phyloP scores from a whole-genome alignment of 2,329 filamentous ascomycete species.

The Madurella mycetomatis region DNA sequence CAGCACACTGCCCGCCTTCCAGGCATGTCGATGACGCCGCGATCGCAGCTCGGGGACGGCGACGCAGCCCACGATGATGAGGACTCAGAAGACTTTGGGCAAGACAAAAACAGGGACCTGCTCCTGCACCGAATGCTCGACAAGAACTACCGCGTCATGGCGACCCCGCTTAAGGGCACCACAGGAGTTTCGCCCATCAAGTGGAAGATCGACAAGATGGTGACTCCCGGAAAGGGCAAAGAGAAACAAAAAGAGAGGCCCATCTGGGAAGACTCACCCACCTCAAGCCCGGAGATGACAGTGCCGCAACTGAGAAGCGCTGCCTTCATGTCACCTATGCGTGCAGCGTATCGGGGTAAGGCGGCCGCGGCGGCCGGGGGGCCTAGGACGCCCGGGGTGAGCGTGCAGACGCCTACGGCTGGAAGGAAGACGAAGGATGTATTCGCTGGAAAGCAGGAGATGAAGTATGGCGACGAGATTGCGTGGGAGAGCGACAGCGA shows the following conservation, averaged over 20 bases:
- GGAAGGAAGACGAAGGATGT: constrained; percentile 48
- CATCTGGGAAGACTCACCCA: constrained; percentile 53
- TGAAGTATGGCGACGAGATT: constrained; percentile 49
- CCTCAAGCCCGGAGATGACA: constrained; percentile 72
- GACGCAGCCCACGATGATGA: constrained; percentile 26
- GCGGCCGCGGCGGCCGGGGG: constrained; percentile 33
- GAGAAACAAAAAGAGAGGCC: constrained; percentile 26
- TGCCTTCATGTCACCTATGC: constrained; percentile 73
- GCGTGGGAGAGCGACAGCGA: constrained; percentile 74
- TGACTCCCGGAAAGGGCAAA: constrained; percentile 21
- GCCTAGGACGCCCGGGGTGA: constrained; percentile 74
- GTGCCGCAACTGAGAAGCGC: constrained; percentile 81
- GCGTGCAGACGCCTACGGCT: constrained; percentile 71
- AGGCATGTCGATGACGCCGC: constrained; percentile 60
- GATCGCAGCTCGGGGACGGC: constrained; percentile 51
- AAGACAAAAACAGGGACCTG: constrained; percentile 58
- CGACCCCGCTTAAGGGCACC: constrained; percentile 69
- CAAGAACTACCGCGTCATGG: constrained; percentile 90
- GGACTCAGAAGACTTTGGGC: constrained; percentile 23
- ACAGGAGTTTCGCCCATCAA: constrained; percentile 45
- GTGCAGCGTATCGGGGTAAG: constrained; percentile 36
- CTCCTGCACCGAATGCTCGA: constrained; percentile 88
- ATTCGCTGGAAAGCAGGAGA: constrained; percentile 29
- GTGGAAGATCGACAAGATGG: constrained; percentile 30
- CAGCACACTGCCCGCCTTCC: constrained; percentile 53